Base-by-base conservation (phyloP, 83 land plant species). In the Diphasiastrum complanatum region DNA sequence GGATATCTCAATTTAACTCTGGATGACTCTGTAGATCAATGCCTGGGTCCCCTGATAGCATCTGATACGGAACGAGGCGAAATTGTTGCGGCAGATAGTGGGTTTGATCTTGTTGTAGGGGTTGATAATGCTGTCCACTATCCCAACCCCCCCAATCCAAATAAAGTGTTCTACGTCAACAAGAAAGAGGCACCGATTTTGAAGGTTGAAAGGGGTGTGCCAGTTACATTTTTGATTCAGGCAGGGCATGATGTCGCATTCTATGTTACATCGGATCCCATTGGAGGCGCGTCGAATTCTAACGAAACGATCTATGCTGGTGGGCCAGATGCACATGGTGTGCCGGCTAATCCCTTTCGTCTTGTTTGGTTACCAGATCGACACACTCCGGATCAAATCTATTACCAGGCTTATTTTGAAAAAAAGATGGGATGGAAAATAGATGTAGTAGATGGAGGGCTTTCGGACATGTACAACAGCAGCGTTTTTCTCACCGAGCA, bases 381-480 rank as follows among this genome's bases (percentile, higher is more conserved):
- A 60, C 84, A 78, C 59, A 95, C 99, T 12, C 99, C 99, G 1
- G 87, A 95, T 66, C 71, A 73, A 60, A 90, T 95, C 37, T 95
- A 72, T 52, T 95, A 95, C 63, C 99, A 95, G 22, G 83, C 89
- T 22, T 57, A 84, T 28, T 95, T 27, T 54, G 66, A 62, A 23
- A 80, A 62, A 61, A 95, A 95, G 56, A 95, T 89, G 97, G 99
- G 99, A 16, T 95, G 97, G 97, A 86, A 83, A 71, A 73, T 95
- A 45, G 79, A 81, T 66, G 99, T 95, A 36, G 97, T 95, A 60
- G 99, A 95, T 79, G 99, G 99, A 3, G 99, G 99, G 23, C 71
- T 95, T 18, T 62, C 88, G 22, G 99, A 95, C 38, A 95, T 95
- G 99, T 95, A 89, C 68, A 95, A 89, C 59, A 95, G 78, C 65